A percentile compares a stretch with the other conserved stretches of the same genome.
Evolutionary conservation across 495 filamentous ascomycete species (phyloP).

Genomic region (Cercophora sp.): DNA sequence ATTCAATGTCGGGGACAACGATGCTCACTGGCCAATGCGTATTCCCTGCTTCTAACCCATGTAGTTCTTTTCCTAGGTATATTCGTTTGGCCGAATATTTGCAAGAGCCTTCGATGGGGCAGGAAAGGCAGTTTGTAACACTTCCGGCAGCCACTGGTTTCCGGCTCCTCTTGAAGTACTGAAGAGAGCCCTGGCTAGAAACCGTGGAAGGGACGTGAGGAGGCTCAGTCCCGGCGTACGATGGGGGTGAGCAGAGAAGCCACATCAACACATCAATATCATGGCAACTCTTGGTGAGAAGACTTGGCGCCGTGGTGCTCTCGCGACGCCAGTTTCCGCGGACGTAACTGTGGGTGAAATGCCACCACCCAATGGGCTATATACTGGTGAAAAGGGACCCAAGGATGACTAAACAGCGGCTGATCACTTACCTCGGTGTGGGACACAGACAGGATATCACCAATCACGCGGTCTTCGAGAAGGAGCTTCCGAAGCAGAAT

Average conservation of each 20-base stretch:
- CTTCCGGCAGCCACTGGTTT: slow-evolving; percentile 70
- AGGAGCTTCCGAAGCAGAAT: slow-evolving; percentile 75
- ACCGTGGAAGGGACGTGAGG: slow-evolving; percentile 73
- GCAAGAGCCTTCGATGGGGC: slow-evolving; percentile 66
- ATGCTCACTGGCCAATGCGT: slow-evolving; percentile 80
- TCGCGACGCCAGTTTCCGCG: slow-evolving; percentile 90
- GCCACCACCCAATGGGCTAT: slow-evolving; percentile 94
- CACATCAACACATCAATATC: slow-evolving; percentile 90
- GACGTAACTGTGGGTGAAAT: slow-evolving; percentile 92
- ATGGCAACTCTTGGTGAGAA: slow-evolving; percentile 93
- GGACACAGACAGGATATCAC: slow-evolving; percentile 81
- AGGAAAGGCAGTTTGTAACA: slow-evolving; percentile 86
- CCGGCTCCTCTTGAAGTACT: slow-evolving; percentile 65
- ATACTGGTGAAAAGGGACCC: too few species aligned
- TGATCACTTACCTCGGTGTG: too few species aligned
- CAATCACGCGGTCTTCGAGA: slow-evolving; percentile 66
- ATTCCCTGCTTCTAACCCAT: slow-evolving; percentile 51
- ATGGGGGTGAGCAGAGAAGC: slow-evolving; percentile 68
- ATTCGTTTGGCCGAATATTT: slow-evolving; percentile 79
- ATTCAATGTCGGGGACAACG: slow-evolving; percentile 87
- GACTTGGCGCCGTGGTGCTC: slow-evolving; percentile 63
- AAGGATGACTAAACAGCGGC: too few species aligned
- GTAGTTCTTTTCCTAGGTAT: slow-evolving; percentile 55
- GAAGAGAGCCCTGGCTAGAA: slow-evolving; percentile 65
- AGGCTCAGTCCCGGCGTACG: slow-evolving; percentile 31